These are phyloP conservation scores for Eurotiales sp. DNA, from an alignment of 2,329 filamentous ascomycete species.

Conservation along the genomic window DNA sequence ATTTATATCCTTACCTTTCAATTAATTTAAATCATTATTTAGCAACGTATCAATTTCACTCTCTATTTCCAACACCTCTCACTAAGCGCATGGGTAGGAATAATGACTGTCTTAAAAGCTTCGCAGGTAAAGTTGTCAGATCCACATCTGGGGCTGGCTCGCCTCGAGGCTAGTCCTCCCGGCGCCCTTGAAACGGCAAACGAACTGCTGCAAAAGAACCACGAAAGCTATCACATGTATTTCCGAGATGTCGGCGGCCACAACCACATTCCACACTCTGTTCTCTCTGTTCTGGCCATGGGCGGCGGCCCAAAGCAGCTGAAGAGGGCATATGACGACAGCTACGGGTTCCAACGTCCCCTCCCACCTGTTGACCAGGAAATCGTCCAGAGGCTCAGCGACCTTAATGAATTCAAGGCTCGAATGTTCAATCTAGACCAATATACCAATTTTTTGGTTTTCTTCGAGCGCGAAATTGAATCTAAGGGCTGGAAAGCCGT, in stretches of 20 bases:
- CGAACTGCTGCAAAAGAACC: slow-evolving; percentile 27
- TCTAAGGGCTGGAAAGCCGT: slow-evolving; percentile 55
- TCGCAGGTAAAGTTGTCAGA: no score
- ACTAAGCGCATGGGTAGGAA: no score
- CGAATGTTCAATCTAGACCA: slow-evolving; percentile 53
- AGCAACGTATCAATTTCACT: no score
- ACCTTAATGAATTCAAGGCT: slow-evolving; percentile 22
- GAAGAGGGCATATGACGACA: slow-evolving; percentile 25
- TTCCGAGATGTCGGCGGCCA: slow-evolving; percentile 22
- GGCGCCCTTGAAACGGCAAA: slow-evolving; percentile 16
- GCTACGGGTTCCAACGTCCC: slow-evolving; percentile 22
- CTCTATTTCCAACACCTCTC: no score
- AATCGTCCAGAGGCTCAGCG: slow-evolving; percentile 17
- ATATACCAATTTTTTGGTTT: slow-evolving; percentile 67
- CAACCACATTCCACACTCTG: slow-evolving; percentile 30
- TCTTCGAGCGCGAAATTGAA: slow-evolving; percentile 67
- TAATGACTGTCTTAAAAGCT: no score
- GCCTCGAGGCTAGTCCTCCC: background rate
- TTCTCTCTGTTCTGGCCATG: slow-evolving; percentile 28
- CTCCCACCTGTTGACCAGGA: slow-evolving; percentile 20
- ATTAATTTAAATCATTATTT: no score
- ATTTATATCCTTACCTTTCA: no score
- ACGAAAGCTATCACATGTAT: slow-evolving; percentile 30
- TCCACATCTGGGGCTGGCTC: slow-evolving; percentile 1
- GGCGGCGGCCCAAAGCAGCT: slow-evolving; percentile 26